phyloP scores from a whole-genome alignment of 495 filamentous ascomycete species.

The Lichenothelia convexa region DNA sequence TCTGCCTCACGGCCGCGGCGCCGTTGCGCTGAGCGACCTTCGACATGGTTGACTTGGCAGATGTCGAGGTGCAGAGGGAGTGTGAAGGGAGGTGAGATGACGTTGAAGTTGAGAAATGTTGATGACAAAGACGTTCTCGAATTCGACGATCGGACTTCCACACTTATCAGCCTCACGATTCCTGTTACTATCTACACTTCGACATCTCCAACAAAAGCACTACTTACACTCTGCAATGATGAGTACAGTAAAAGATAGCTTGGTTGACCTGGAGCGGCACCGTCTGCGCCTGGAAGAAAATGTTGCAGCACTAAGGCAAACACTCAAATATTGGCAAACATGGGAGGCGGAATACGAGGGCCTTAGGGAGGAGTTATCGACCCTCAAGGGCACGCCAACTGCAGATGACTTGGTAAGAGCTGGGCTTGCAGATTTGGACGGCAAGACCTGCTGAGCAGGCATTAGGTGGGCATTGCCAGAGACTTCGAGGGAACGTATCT shows the following conservation, averaged over 20 bases:
- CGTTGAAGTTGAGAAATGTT: too few species aligned
- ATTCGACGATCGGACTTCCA: too few species aligned
- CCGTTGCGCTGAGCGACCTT: not conserved
- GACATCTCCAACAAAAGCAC: too few species aligned
- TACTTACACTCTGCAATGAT: too few species aligned
- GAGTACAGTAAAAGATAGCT: too few species aligned
- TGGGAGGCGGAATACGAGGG: conserved; percentile 85
- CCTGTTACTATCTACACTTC: too few species aligned
- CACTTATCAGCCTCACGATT: too few species aligned
- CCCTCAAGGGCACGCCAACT: conserved; percentile 30
- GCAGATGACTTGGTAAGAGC: conserved; percentile 33
- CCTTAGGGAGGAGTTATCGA: conserved; percentile 57
- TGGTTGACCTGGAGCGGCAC: conserved; percentile 45
- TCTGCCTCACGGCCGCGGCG: not conserved
- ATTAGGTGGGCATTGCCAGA: conserved; percentile 23
- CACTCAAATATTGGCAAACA: conserved; percentile 70
- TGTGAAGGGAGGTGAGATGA: too few species aligned
- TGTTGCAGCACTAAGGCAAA: conserved; percentile 51
- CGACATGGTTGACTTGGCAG: not conserved
- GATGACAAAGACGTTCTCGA: too few species aligned
- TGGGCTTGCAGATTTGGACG: conserved; percentile 12
- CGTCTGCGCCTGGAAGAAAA: conserved; percentile 57
- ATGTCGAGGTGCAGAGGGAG: too few species aligned
- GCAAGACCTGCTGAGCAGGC: not conserved
- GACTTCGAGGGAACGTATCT: conserved; percentile 35